phyloP scores from a whole-genome alignment of 768 basidiomycete genomes.

The Hemileccinum impolitum region DNA sequence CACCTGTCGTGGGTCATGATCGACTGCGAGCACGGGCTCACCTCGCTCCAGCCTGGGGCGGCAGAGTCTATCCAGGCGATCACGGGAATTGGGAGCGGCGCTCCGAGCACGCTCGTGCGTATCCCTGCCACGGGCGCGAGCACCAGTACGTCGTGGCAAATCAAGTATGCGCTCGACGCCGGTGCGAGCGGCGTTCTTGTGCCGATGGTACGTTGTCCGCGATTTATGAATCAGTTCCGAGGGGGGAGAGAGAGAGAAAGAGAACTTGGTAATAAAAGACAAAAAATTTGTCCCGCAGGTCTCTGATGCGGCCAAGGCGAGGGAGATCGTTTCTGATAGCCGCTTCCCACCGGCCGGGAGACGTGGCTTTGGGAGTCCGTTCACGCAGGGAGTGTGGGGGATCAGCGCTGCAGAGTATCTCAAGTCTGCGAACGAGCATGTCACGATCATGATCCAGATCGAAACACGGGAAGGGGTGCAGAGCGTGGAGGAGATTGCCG shows the following conservation, averaged over 20 bases:
- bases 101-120: conserved; percentile 55
- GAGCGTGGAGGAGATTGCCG: conserved; percentile 57
- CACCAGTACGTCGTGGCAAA: conserved; percentile 61
- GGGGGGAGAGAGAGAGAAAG: too few relatives aligned
- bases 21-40: conserved; percentile 68
- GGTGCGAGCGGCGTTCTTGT: conserved; percentile 64
- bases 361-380: conserved; percentile 64
- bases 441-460: conserved; percentile 64
- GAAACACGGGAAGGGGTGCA: conserved; percentile 58
- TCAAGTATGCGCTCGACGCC: conserved; percentile 67
- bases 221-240: background rate
- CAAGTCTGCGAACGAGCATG: conserved; percentile 48
- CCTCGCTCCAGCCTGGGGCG: conserved; percentile 51
- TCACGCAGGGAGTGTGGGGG: conserved; percentile 58
- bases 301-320: conserved; percentile 54
- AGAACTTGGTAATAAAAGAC: too few relatives aligned
- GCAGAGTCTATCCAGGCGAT: conserved; percentile 57
- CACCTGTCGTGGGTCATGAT: conserved; percentile 62
- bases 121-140: conserved; percentile 62
- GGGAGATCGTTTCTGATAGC: conserved; percentile 52
- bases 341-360: conserved; percentile 61
- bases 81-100: conserved; percentile 39
- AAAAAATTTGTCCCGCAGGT: conserved; percentile 48
- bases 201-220: conserved; percentile 52
- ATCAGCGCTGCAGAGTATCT: conserved; percentile 51